Percentiles rank a stretch among this genome's conserved stretches.
phyloP scores from a whole-genome alignment of 2,329 filamentous ascomycete genomes.

The Paramyrothecium roridum region DNA sequence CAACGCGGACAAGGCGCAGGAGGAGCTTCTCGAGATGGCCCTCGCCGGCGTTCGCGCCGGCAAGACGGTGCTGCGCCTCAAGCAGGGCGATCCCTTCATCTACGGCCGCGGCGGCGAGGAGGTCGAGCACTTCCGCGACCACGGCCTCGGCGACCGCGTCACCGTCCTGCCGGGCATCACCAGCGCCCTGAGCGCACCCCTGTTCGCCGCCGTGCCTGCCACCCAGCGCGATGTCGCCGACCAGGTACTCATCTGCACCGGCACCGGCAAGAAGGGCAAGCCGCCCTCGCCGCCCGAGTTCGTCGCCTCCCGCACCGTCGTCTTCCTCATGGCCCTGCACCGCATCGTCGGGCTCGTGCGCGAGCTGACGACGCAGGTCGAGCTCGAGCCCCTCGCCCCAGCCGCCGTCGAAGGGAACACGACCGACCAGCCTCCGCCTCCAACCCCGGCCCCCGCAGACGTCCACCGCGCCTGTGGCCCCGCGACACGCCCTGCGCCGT shows the following conservation, averaged over 20 bases:
- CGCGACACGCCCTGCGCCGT: constrained; percentile 82
- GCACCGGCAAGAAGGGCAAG: constrained; percentile 86
- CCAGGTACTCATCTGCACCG: constrained; percentile 93
- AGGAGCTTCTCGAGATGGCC: constrained; percentile 80
- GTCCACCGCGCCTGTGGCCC: constrained; percentile 60
- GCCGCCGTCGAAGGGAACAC: constrained; percentile 14
- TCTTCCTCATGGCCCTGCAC: constrained; percentile 95
- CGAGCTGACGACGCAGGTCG: constrained; percentile 56
- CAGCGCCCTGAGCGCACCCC: constrained; percentile 77
- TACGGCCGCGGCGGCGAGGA: constrained; percentile 96
- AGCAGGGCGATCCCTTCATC: constrained; percentile 95
- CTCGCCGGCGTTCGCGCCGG: constrained; percentile 64
- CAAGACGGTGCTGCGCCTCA: constrained; percentile 80
- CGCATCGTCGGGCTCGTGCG: constrained; percentile 71
- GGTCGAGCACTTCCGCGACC: constrained; percentile 73
- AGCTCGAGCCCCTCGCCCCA: constrained; percentile 22
- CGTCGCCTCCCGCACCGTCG: constrained; percentile 73
- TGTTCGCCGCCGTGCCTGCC: constrained; percentile 83
- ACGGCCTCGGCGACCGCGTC: constrained; percentile 63
- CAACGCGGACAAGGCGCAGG: constrained; percentile 89
- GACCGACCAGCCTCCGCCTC: constrained; percentile 8
- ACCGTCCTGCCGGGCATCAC: constrained; percentile 87
- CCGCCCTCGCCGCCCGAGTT: constrained; percentile 79
- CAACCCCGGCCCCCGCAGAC: constrained; percentile 2
- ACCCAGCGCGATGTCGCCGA: constrained; percentile 90